Percentiles rank a stretch among this genome's conserved stretches.
Evolutionary conservation across 2,329 filamentous ascomycete species (phyloP).

Genomic region (Thelonectria discophora): DNA sequence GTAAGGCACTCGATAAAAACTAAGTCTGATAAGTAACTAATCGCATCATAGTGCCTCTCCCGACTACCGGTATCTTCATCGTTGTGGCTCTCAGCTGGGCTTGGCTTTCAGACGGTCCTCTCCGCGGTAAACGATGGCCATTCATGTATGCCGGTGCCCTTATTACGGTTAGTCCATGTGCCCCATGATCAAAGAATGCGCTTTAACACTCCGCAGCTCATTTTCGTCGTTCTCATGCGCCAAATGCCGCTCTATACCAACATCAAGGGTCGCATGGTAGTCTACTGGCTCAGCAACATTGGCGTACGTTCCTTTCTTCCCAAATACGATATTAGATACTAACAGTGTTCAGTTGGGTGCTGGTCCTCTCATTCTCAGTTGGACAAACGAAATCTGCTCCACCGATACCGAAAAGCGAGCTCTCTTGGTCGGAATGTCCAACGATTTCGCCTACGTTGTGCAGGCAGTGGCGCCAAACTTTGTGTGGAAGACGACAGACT

Average conservation of each 20-base stretch:
- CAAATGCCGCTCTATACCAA: constrained; percentile 32
- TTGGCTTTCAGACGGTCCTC: constrained; percentile 33
- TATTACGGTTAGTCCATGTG: constrained; percentile 17
- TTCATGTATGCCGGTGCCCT: constrained; percentile 33
- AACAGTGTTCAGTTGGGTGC: constrained; percentile 23
- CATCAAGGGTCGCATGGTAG: constrained; percentile 21
- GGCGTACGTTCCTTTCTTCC: constrained; percentile 24
- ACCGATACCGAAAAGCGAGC: constrained; percentile 36
- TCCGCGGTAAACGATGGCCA: constrained; percentile 28
- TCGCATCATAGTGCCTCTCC: constrained; percentile 22
- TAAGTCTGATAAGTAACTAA: not conserved
- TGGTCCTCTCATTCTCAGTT: constrained; percentile 35
- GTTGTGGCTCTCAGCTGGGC: constrained; percentile 30
- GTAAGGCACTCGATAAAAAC: constrained; percentile 1
- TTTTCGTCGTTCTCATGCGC: constrained; percentile 22
- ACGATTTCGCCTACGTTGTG: constrained; percentile 29
- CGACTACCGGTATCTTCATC: constrained; percentile 31
- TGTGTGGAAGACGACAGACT: constrained; percentile 32
- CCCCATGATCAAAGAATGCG: accelerated
- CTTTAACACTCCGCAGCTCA: constrained; percentile 19
- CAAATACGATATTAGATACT: not conserved
- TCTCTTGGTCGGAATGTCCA: constrained; percentile 27
- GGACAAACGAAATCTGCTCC: constrained; percentile 37
- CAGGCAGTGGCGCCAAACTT: constrained; percentile 34
- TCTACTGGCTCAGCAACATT: constrained; percentile 37